Percentiles rank a stretch among this genome's conserved stretches.
These are phyloP conservation scores for Brasenia schreberi DNA, from an alignment of 164 flowering plant genomes.

Conservation along the genomic window DNA sequence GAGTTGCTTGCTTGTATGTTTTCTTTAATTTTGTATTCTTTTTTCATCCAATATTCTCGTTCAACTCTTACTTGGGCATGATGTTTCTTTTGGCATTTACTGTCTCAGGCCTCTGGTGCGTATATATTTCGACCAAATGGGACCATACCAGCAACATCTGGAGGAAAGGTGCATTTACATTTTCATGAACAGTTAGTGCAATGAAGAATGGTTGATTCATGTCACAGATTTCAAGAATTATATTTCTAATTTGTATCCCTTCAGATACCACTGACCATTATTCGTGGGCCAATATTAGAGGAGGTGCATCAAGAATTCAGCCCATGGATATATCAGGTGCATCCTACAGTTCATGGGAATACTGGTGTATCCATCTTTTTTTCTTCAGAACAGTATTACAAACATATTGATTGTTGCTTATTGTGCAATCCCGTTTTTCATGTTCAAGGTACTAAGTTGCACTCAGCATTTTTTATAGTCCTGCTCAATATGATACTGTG, in stretches of 20 bases:
- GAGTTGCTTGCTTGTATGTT: no score
- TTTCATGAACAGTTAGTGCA: not conserved
- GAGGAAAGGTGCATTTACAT: conserved; percentile 32
- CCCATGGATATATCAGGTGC: conserved; percentile 3
- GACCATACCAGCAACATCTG: conserved; percentile 40
- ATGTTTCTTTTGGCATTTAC: not conserved
- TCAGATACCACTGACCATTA: conserved; percentile 53
- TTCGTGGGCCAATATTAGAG: conserved; percentile 5
- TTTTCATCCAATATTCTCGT: no score
- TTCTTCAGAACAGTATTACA: not conserved
- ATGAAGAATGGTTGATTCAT: not conserved
- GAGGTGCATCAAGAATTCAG: conserved; percentile 9
- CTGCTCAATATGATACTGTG: no score
- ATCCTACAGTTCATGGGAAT: not conserved
- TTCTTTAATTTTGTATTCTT: no score
- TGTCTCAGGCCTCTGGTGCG: conserved; percentile 82
- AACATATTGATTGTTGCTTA: no score
- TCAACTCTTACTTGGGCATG: not conserved
- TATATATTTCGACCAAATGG: conserved; percentile 94
- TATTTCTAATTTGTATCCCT: conserved; percentile 2
- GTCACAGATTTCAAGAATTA: no score
- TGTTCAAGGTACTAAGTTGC: no score
- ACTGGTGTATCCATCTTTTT: not conserved
- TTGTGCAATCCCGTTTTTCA: no score
- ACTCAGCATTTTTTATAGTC: no score